Base-by-base conservation (phyloP, 2,329 filamentous ascomycete species). In the Fusarium abutilonis region DNA sequence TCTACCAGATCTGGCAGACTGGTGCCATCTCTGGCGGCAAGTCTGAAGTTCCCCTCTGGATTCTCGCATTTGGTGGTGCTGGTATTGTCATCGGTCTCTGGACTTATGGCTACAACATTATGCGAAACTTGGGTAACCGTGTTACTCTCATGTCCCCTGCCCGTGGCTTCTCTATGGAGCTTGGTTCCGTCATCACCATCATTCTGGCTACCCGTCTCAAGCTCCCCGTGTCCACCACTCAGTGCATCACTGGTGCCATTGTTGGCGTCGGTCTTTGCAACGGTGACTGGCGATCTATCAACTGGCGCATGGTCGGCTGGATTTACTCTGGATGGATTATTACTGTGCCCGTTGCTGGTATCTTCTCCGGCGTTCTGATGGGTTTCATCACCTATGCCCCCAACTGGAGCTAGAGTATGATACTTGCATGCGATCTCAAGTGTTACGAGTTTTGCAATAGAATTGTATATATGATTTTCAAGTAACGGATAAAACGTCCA, bases 101-200 rank as follows among this genome's bases (percentile, higher is more conserved):
- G 80, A 86, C 84, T 26, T 80, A 86, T 63, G 85, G 85, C 2
- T 88, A 87, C 73, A 84, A 87, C 71, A 87, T 88, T 73, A 88
- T 88, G 85, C 79, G 81, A 38, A 83, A 84, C 67, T 77, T 87
- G 59, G 85, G 85, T 53, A 88, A 88, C 76, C 81, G 83, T 63
- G 79, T 88, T 58, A 87, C 86, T 10, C 80, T 85, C n/a, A 84
- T 86, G 77, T 86, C 84, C 1, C 86, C 85, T 4, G 79, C 81
- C 2, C 81, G 84, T 67, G 85, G 85, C 43, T 85, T 82, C 74
- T 83, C 79, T 34, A 85, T 86, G 82, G 85, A 87, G 73, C 78
- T 88, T 45, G 86, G 84, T 32, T 82, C 83, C 23, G 85, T 85
- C 31, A 80, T 86, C 63, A 88, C 87, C 17, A 81, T 90, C 61